Evolutionary conservation across 495 filamentous ascomycete species (phyloP), one percentile per base, ranked within the genome.

Genomic region (Aspergillus steynii): DNA sequence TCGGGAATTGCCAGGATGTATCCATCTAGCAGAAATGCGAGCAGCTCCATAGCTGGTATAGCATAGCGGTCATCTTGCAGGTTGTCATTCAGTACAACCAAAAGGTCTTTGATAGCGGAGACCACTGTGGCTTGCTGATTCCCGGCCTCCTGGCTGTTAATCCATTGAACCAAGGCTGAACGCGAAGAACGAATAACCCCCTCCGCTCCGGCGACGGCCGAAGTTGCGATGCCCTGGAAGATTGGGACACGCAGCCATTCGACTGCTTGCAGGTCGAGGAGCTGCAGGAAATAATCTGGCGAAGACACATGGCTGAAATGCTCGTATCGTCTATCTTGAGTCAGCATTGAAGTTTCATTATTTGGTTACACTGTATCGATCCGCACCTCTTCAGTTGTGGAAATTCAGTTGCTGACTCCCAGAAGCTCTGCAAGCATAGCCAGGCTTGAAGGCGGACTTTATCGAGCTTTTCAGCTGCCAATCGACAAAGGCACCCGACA

Each of bases 381-480:
- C 15, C 58, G 7, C 60, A 80, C 78, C 65, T 75, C 53, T 72
- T 64, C 49, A 81, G 57, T 4, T 67, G 63, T 31, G 77, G 74
- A 10, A 80, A 69, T 12, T 72, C 66, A 3, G 29, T 34, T 0
- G 71, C 50, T 42, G 65, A 63, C 31, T 73, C 68, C 81, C 80
- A 83, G 56, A 68, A 76, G 1, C 27, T 58, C 58, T 79, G 80
- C 8, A 83, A 59, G 63, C 77, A 78, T 45, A 68, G 69, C 70
- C 82, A 83, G 34, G 92, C 93, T 65, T 87, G 84, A 2, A 83
- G 71, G 45, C 95, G 85, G 32, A 98, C 86, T 60, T 92, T 89
- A 69, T 99, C 95, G 4, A 97, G 81, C 70, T 96, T 96, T 73
- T 98, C 95, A 0, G 88, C 83, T 26, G 90, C 86, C 29, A 97